A percentile compares a stretch with the other conserved stretches of the same genome.
phyloP scores from a whole-genome alignment of 169 alveolate species.

The Plasmodium coatneyi region DNA sequence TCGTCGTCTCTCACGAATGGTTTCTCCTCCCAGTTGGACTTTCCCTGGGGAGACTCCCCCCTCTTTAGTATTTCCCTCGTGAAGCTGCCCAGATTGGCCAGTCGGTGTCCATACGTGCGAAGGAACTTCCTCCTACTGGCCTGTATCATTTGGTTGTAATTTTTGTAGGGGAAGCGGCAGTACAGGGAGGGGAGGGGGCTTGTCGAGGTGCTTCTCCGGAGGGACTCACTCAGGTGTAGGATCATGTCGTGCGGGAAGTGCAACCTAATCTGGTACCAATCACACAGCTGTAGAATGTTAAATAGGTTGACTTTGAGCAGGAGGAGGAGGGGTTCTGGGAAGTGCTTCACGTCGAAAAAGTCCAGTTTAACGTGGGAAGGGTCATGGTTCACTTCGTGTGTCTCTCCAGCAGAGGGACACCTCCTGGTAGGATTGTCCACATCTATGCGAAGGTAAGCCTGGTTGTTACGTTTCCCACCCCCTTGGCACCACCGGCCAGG shows the following conservation, averaged over 20 bases:
- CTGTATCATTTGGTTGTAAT: slow-evolving; percentile 10
- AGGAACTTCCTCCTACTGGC: slow-evolving; percentile 6
- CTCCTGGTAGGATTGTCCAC: background rate
- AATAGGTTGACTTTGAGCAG: slow-evolving; percentile 15
- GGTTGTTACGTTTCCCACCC: background rate
- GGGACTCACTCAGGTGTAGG: background rate
- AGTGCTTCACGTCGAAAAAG: background rate
- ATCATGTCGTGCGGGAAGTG: slow-evolving; percentile 29
- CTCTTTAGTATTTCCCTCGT: background rate
- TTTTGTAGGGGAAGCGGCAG: slow-evolving; percentile 18
- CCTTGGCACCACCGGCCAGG: background rate
- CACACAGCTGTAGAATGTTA: slow-evolving; percentile 12
- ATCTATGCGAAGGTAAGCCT: background rate
- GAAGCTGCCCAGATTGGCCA: background rate
- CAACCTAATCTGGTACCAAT: slow-evolving; percentile 1
- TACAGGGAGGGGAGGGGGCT: background rate
- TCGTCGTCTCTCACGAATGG: background rate
- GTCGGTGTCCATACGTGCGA: slow-evolving; percentile 10
- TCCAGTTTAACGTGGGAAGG: background rate
- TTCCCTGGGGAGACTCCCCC: background rate
- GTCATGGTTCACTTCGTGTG: background rate
- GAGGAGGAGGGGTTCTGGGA: slow-evolving; percentile 12
- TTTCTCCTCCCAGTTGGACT: background rate
- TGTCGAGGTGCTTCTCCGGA: background rate
- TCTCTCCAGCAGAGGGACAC: background rate